Base-by-base conservation (phyloP, 345 rosid species). In the Eucalyptus melliodora region DNA sequence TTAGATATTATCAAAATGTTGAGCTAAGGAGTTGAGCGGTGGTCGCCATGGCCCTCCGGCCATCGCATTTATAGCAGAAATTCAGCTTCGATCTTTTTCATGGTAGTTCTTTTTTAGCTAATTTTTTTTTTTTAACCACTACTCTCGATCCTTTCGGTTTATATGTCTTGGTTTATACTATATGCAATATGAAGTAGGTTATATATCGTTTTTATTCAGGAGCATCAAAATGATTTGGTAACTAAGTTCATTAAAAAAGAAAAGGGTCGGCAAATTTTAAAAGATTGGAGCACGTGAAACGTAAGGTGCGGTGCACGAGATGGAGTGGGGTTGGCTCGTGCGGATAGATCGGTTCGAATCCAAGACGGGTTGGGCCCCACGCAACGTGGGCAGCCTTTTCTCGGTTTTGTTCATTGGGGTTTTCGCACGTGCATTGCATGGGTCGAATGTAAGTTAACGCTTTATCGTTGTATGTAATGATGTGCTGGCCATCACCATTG, bases 51-150 rank as follows among this genome's bases (percentile, higher is more conserved):
- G n/a, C n/a, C n/a, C n/a, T n/a, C n/a, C n/a, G n/a, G 4, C 24
- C 10, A 53, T 53, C 0, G 4, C 56, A 53, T 19, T 53, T 53
- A 16, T 50, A 50, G 8, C 1, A 16, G 2, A 50, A 16, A 50
- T 50, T 50, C 2, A 3, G 4, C 0, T 50, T 1, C 0, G n/a
- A 16, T 50, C 8, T 50, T 50, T 50, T 16, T 16, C 8, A 16
- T 50, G 8, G 0, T 6, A 50, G 4, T 50, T 50, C 8, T 50
- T 3, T 6, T 16, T 50, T n/a, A n/a, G n/a, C n/a, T n/a, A n/a
- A n/a, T n/a, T n/a, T n/a, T n/a, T n/a, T 16, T 51, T 51, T 16
- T 51, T 16, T 51, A 51, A 51, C 0, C 7, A 51, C 55, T 51
- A 6, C 21, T 16, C 1, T 51, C 21, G 8, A 51, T 51, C 55